A percentile compares a stretch with the other conserved stretches of the same genome.
These are phyloP conservation scores for Microbotryum intermedium DNA, from an alignment of 1,284 basidiomycete genomes.

Conservation along the genomic window DNA sequence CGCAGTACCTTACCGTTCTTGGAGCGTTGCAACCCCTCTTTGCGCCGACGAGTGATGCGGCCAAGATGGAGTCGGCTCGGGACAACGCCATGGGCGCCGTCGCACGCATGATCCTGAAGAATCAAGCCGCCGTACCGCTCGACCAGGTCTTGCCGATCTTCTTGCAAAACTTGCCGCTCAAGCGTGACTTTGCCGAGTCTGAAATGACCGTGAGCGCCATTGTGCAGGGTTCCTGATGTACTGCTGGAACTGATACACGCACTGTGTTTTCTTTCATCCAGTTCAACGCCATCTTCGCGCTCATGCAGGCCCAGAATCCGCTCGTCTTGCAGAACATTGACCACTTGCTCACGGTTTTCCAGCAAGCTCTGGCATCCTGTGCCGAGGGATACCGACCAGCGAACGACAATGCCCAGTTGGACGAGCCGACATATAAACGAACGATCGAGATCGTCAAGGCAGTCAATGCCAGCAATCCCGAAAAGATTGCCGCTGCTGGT, in stretches of 20 bases:
- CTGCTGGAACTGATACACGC: slow-evolving; percentile 3
- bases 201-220: slow-evolving; percentile 17
- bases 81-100: slow-evolving; percentile 96
- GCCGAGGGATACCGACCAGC: slow-evolving; percentile 47
- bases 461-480: slow-evolving; percentile 41
- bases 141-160: slow-evolving; percentile 75
- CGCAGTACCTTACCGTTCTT: slow-evolving; percentile 74
- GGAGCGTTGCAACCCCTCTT: slow-evolving; percentile 76
- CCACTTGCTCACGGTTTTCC: slow-evolving; percentile 71
- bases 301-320: slow-evolving; percentile 66
- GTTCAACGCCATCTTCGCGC: slow-evolving; percentile 79
- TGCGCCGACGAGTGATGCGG: slow-evolving; percentile 50
- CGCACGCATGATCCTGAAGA: slow-evolving; percentile 76
- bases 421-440: slow-evolving; percentile 64
- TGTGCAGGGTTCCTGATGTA: background rate
- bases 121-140: slow-evolving; percentile 71
- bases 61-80: slow-evolving; percentile 66
- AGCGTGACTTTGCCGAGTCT: slow-evolving; percentile 30
- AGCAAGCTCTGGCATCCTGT: slow-evolving; percentile 57
- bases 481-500: slow-evolving; percentile 14
- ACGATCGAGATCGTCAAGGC: slow-evolving; percentile 66
- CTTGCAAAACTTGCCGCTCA: slow-evolving; percentile 68
- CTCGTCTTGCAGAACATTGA: slow-evolving; percentile 67
- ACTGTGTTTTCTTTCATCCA: slow-evolving; percentile 35
- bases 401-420: slow-evolving; percentile 57